phyloP scores from a whole-genome alignment of 768 basidiomycete species.

The Boletus subparvulus region DNA sequence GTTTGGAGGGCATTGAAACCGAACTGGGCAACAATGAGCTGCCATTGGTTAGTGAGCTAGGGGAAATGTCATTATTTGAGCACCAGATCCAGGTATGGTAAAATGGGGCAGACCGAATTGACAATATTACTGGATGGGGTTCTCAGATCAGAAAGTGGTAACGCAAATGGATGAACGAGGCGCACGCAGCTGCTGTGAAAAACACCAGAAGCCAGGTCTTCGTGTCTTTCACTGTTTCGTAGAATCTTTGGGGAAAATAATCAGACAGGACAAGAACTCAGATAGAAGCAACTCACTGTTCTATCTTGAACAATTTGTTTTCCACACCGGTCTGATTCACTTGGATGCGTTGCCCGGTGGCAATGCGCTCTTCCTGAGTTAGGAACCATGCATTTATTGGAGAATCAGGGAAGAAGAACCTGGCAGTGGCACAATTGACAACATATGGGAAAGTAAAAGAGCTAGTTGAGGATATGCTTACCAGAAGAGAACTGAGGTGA shows the following conservation, averaged over 20 bases:
- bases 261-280: slow-evolving; percentile 6
- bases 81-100: background rate
- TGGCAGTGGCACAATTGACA: slow-evolving; percentile 20
- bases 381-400: slow-evolving; percentile 73
- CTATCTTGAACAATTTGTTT: slow-evolving; percentile 75
- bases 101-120: slow-evolving; percentile 54
- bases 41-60: slow-evolving; percentile 76
- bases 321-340: slow-evolving; percentile 78
- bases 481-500: slow-evolving; percentile 64
- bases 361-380: slow-evolving; percentile 62
- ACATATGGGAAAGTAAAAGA: slow-evolving; percentile 3
- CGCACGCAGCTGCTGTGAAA: slow-evolving; percentile 60
- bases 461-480: slow-evolving; percentile 20
- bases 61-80: slow-evolving; percentile 2
- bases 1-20: slow-evolving; percentile 67
- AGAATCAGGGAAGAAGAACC: slow-evolving; percentile 82
- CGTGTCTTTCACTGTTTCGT: slow-evolving; percentile 66
- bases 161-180: slow-evolving; percentile 21
- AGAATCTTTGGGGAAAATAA: slow-evolving; percentile 44
- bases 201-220: slow-evolving; percentile 76
- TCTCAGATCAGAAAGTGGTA: slow-evolving; percentile 11
- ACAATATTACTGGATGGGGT: slow-evolving; percentile 54
- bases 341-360: slow-evolving; percentile 68
- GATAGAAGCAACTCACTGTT: slow-evolving; percentile 54
- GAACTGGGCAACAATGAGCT: slow-evolving; percentile 69